Base-by-base conservation (phyloP, 2,329 filamentous ascomycete genomes). In the Fusarium sp. region DNA sequence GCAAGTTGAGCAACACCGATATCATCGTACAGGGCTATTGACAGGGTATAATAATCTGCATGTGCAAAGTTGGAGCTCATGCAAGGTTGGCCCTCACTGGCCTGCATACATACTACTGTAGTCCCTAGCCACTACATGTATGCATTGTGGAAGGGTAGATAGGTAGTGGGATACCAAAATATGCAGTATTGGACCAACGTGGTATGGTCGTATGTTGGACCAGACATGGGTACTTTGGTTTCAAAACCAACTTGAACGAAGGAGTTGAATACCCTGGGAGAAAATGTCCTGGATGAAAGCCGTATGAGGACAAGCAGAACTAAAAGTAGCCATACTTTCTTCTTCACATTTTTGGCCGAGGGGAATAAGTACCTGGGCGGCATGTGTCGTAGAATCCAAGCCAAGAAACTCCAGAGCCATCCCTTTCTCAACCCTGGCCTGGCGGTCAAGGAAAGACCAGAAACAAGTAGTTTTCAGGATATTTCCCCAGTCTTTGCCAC, bases 121-220 rank as follows among this genome's bases (percentile, higher is more conserved):
- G 34, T 61, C 61, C 61, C 56, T 59, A 47, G 48, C 47, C 34
- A 54, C 51, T 54, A 55, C 24, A 48, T 37, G 34, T 45, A 46
- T 61, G 56, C 62, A 54, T 54, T 44, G 42, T 47, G 45, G 52
- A 45, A 65, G 51, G 49, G 57, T 55, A 52, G 49, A 18, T 62
- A 64, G 42, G 49, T 55, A 61, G 47, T 54, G 22, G 47, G 54
- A 57, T 34, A 49, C 47, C 57, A 60, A 57, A 71, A 68, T 60
- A 67, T 74, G 72, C 65, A 70, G 61, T 32, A 34, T 65, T 65
- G n/a, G 42, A 67, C 69, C 45, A 73, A 71, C 48, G 45, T 44
- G 59, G 59, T 48, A 69, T 62, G 42, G 62, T 58, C 55, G 24
- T 42, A 47, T 61, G 56, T 63, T 63, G 37, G 34, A 69, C 52